phyloP scores from a whole-genome alignment of 1,139 yeast species.

The Nematodospora anomalae region DNA sequence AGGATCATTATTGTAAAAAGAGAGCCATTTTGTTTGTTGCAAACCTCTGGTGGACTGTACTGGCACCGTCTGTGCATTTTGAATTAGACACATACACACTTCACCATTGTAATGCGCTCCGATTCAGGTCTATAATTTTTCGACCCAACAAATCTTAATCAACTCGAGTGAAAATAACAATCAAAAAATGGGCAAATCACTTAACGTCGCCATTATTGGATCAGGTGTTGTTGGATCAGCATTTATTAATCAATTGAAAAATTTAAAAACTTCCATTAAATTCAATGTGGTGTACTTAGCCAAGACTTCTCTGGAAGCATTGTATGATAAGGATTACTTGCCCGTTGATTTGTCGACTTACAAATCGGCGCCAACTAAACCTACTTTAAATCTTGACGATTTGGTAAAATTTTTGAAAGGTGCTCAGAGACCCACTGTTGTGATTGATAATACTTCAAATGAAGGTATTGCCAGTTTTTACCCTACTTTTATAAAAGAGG shows the following conservation, averaged over 20 bases:
- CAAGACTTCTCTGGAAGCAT: conserved; percentile 63
- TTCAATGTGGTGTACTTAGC: conserved; percentile 83
- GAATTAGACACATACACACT: too few species aligned
- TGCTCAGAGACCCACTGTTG: conserved; percentile 72
- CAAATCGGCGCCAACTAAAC: conserved; percentile 50
- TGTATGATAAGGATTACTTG: conserved; percentile 64
- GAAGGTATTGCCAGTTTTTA: conserved; percentile 73
- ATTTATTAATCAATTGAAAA: conserved; percentile 63
- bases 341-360: conserved; percentile 68
- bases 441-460: conserved; percentile 93
- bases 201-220: conserved; percentile 81
- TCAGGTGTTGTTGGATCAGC: conserved; percentile 96
- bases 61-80: too few species aligned
- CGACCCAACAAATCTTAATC: too few species aligned
- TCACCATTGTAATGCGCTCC: too few species aligned
- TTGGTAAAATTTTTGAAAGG: conserved; percentile 62
- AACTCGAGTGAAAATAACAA: too few species aligned
- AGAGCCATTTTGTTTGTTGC: too few species aligned
- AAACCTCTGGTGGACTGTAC: too few species aligned
- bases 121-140: not conserved
- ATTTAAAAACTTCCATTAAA: conserved; percentile 56
- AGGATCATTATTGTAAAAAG: too few species aligned
- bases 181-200: conserved; percentile 62
- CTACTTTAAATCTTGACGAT: conserved; percentile 56
- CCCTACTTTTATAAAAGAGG: conserved; percentile 68